These are phyloP conservation scores for Farysia itapuensis DNA, from an alignment of 1,284 basidiomycete genomes.

Conservation along the genomic window DNA sequence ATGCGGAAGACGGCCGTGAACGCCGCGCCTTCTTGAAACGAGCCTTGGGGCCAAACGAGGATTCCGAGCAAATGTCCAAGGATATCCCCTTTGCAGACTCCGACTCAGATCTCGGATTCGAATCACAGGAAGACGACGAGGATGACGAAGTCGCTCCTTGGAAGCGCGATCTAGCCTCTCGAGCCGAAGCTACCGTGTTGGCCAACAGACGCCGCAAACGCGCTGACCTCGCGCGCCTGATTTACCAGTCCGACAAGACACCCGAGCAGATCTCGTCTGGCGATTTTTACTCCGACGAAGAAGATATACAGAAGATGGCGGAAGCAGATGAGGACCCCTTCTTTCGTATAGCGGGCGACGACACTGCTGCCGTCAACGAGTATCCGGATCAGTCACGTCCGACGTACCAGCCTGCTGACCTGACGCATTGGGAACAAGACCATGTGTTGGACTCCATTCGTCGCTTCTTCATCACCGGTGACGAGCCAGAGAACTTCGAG, in stretches of 20 bases:
- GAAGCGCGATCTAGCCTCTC: conserved; percentile 73
- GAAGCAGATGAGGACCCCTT: conserved; percentile 68
- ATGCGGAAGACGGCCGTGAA: conserved; percentile 20
- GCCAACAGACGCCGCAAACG: conserved; percentile 36
- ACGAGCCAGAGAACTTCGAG: conserved; percentile 39
- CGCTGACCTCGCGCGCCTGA: conserved; percentile 80
- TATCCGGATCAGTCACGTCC: conserved; percentile 73
- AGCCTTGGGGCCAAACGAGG: conserved; percentile 14
- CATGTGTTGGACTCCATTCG: conserved; percentile 82
- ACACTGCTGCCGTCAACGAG: conserved; percentile 59
- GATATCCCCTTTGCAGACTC: conserved; percentile 57
- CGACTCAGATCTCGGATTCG: conserved; percentile 58
- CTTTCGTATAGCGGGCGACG: conserved; percentile 65
- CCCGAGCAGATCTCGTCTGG: conserved; percentile 72
- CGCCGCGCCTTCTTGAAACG: conserved; percentile 18
- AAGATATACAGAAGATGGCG: conserved; percentile 15
- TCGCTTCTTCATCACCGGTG: conserved; percentile 86
- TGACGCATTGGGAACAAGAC: conserved; percentile 79
- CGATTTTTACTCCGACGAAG: conserved; percentile 29
- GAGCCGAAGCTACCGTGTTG: conserved; percentile 66
- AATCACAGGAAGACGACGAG: conserved; percentile 46
- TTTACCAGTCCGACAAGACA: conserved; percentile 74
- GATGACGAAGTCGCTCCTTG: conserved; percentile 66
- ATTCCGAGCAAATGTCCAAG: conserved; percentile 23
- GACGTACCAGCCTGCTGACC: conserved; percentile 62